Conservation (phyloP, 2,329 filamentous ascomycete genomes). For the Sordariomycetes sp. region DNA sequence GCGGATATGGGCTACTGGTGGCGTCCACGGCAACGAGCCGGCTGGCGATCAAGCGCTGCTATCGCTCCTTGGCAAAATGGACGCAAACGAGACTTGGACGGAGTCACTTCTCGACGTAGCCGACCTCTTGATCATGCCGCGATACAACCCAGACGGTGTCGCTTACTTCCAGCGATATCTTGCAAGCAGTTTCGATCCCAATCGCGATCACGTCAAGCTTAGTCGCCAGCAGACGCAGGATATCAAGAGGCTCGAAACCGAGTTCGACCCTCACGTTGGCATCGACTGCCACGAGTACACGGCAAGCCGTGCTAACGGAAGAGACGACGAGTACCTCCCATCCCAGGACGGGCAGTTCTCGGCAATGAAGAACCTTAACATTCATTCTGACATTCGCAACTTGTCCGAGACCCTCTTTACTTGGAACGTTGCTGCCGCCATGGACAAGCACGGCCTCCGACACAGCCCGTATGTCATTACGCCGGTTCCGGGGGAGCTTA, state of each 20-base stretch:
- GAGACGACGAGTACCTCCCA: conserved; percentile 11
- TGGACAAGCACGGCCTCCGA: too few relatives aligned
- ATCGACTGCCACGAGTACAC: conserved; percentile 21
- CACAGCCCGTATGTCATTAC: too few relatives aligned
- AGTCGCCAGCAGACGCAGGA: conserved; percentile 18
- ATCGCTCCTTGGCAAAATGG: conserved; percentile 18
- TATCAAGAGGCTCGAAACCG: conserved; percentile 16
- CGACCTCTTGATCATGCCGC: conserved; percentile 17
- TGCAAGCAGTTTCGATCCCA: conserved; percentile 17
- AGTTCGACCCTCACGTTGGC: conserved; percentile 18
- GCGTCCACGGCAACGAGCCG: conserved; percentile 20
- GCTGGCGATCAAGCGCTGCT: conserved; percentile 19
- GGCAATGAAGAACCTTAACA: conserved; percentile 22
- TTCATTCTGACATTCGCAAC: conserved; percentile 16
- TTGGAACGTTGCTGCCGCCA: conserved; percentile 14
- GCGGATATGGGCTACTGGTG: too few relatives aligned
- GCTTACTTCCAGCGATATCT: conserved; percentile 21
- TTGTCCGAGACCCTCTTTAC: conserved; percentile 18
- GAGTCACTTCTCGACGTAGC: conserved; percentile 13
- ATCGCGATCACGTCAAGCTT: conserved; percentile 20
- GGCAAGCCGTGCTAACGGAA: conserved; percentile 10
- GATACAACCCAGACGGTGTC: conserved; percentile 22
- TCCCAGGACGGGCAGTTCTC: conserved; percentile 19
- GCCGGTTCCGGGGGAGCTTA: conserved; percentile 4
- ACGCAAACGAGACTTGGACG: conserved; percentile 18